phyloP scores from a whole-genome alignment of 2,329 filamentous ascomycete species.

The Escovopsis sp. region DNA sequence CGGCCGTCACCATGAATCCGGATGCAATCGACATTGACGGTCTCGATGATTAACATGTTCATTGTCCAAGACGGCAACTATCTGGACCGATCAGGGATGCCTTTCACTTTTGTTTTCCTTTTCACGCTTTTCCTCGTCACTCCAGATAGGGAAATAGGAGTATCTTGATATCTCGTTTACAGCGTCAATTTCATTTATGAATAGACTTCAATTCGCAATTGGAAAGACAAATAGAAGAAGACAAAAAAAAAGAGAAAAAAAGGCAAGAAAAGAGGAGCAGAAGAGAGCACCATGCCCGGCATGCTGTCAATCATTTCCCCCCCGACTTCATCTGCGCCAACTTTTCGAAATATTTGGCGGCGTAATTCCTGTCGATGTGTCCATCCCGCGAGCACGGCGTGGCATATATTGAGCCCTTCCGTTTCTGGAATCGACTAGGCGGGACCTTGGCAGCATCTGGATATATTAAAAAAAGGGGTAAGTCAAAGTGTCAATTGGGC shows the following conservation, averaged over 20 bases:
- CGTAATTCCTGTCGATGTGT: slow-evolving; percentile 43
- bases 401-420: slow-evolving; percentile 52
- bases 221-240: too few species aligned
- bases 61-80: neutral
- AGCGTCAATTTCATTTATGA: neutral
- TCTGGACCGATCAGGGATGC: neutral
- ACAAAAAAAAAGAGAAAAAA: too few species aligned
- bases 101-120: too few species aligned
- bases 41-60: slow-evolving; percentile 43
- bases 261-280: too few species aligned
- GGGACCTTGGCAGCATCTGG: slow-evolving; percentile 51
- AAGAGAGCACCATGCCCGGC: too few species aligned
- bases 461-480: neutral
- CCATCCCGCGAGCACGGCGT: slow-evolving; percentile 50
- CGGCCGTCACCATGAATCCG: slow-evolving; percentile 48
- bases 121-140: neutral
- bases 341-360: slow-evolving; percentile 45
- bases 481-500: neutral
- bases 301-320: slow-evolving; percentile 16
- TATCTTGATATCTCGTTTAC: neutral
- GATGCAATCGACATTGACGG: slow-evolving; percentile 73
- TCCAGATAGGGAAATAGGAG: neutral
- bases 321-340: slow-evolving; percentile 33
- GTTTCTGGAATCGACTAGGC: slow-evolving; percentile 53
- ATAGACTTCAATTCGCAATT: too few species aligned